Base-by-base conservation (phyloP, 768 basidiomycete species). In the Russula foetens region DNA sequence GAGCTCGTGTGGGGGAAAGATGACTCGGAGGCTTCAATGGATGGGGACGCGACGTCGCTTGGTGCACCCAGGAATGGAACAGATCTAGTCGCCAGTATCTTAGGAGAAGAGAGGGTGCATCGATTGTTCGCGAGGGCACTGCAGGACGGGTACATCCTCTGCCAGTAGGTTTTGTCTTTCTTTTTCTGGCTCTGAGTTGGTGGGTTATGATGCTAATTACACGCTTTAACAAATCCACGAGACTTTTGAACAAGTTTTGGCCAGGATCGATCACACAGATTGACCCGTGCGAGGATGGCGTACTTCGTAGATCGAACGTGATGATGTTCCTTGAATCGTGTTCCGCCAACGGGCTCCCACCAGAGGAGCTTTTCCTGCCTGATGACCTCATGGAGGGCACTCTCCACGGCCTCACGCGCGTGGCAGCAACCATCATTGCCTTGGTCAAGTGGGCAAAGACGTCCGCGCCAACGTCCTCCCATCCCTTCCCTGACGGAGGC, bases 81-180 rank as follows among this genome's bases (percentile, higher is more conserved):
- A 12, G 6, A 12, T 12, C 2, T 35, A 35, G 35, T 7, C 6
- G 35, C 35, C 4, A 11, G 9, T 35, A 35, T 35, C 2, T 7
- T 35, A 35, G 84, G 84, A 33, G 90, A 89, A 72, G 90, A 92
- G 64, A 77, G 84, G 68, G 90, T 93, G 72, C 75, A 85, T 63
- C 78, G 76, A 56, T 70, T 82, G 31, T 96, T 93, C 67, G 76
- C 78, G 29, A 89, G 92, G 56, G 84, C 88, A 0, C 70, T 94
- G 62, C 74, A 83, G 66, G 92, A 96, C 75, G 92, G 92, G 1
- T 87, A 84, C 71, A 81, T 95, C 23, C 78, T 96, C 33, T 94
- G 92, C 84, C 86, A 90, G 92, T 94, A 70, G 75, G 92, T 11
- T 35, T 84, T 41, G 53, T 44, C 43, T 21, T 59, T 28, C 21